Conservation (phyloP, 257 asterid species). For the Jacaranda mimosifolia region DNA sequence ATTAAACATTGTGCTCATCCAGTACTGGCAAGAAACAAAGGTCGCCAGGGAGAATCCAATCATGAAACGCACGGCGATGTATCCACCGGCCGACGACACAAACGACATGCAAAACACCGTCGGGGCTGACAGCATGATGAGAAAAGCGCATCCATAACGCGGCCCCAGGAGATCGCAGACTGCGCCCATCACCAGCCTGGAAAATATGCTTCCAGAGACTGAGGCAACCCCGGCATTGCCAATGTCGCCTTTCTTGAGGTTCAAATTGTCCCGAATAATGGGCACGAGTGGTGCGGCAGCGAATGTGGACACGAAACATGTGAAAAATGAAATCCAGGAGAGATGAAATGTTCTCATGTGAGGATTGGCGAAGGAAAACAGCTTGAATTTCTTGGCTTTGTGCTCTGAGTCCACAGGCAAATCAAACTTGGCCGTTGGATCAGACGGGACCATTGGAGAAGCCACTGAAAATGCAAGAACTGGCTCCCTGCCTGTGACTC, state of each 20-base stretch:
- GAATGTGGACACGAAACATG: constrained; percentile 71
- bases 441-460: constrained; percentile 48
- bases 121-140: constrained; percentile 61
- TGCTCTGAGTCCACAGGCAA: constrained; percentile 65
- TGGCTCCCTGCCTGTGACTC: constrained; percentile 71
- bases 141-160: constrained; percentile 65
- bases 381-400: constrained; percentile 53
- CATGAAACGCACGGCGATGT: constrained; percentile 61
- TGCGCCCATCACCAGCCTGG: constrained; percentile 71
- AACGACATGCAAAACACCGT: constrained; percentile 59
- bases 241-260: constrained; percentile 55
- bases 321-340: constrained; percentile 77
- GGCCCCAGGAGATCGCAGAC: constrained; percentile 69
- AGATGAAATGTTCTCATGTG: constrained; percentile 79
- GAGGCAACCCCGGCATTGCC: constrained; percentile 80
- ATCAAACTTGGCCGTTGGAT: constrained; percentile 46
- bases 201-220: constrained; percentile 67
- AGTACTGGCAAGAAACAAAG: constrained; percentile 66
- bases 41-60: constrained; percentile 68
- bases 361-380: constrained; percentile 54
- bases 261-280: constrained; percentile 65
- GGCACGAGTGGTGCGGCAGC: constrained; percentile 79
- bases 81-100: constrained; percentile 53
- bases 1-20: constrained; percentile 68
- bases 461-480: constrained; percentile 52